Evolutionary conservation across 768 basidiomycete species (phyloP).

Genomic region (Plicaturopsis crispa): DNA sequence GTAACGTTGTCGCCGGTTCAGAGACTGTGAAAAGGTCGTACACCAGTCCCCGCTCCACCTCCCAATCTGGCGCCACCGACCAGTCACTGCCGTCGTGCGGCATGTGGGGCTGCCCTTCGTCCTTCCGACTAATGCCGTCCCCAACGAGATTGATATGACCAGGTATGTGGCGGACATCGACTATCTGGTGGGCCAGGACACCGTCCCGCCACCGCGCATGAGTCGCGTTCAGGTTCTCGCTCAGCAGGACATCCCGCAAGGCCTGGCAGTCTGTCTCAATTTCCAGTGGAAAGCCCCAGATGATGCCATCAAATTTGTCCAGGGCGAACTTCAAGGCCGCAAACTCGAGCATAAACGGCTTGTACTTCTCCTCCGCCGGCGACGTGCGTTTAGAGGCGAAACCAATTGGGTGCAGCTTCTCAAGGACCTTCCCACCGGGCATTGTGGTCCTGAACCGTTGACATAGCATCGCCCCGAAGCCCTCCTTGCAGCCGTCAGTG

Average conservation of each 20-base stretch:
- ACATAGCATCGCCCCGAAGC: slow-evolving; percentile 23
- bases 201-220: slow-evolving; percentile 22
- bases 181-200: slow-evolving; percentile 15
- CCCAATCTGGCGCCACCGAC: slow-evolving; percentile 20
- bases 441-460: slow-evolving; percentile 14
- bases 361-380: slow-evolving; percentile 18
- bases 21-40: no score
- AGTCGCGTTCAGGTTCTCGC: slow-evolving; percentile 12
- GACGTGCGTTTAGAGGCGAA: slow-evolving; percentile 29
- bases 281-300: slow-evolving; percentile 16
- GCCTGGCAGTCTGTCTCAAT: slow-evolving; percentile 18
- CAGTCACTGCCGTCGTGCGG: slow-evolving; percentile 11
- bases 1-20: no score
- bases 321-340: slow-evolving; percentile 17
- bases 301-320: slow-evolving; percentile 21
- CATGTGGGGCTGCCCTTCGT: slow-evolving; percentile 3
- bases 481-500: slow-evolving; percentile 23
- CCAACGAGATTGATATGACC: slow-evolving; percentile 14
- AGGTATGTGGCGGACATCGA: slow-evolving; percentile 13
- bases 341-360: slow-evolving; percentile 24
- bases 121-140: slow-evolving; percentile 17
- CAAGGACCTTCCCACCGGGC: slow-evolving; percentile 11
- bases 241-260: slow-evolving; percentile 15
- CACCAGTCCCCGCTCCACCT: slow-evolving; percentile 7
- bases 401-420: slow-evolving; percentile 18